Evolutionary conservation across 1,284 basidiomycete species (phyloP), one percentile per base, ranked within the genome.

Genomic region (Schizophyllum amplum): DNA sequence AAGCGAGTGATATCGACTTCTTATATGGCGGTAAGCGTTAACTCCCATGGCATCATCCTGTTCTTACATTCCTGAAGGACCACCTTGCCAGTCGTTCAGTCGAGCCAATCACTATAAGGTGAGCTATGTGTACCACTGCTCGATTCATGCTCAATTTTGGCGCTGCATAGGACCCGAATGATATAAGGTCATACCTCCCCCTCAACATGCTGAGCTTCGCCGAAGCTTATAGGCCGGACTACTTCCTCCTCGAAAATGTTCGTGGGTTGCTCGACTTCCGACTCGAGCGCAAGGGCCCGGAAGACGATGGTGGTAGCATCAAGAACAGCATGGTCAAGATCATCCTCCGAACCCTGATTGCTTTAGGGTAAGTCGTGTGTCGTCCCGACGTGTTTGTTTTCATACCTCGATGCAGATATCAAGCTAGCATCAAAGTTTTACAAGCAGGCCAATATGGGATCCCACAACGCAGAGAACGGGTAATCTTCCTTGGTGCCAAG

Each of bases 241-340:
- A 51, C 22, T 22, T 61, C n/a, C 55, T 62, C 4, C 7, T 62
- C 3, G 61, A 62, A n/a, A 62, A 62, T 24, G 61, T 62, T 5
- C n/a, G 53, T 4, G 59, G 61, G 0, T 23, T 62, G 1, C 23
- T 61, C 23, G 17, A 57, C 22, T 51, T 53, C 33, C 24, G 50
- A 4, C 53, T 59, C 1, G 53, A 26, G 22, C 7, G 24, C 42
- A 27, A 27, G 51, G 53, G 1, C 22, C 53, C 20, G 55, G 49
- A 46, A 15, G 20, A 47, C 51, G 23, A 6, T 11, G 11, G 13
- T 21, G 48, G 20, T 9, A 11, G 48, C 13, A 52, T 56, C 33
- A 24, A 51, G 26, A 33, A 33, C 15, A 49, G 23, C 5, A 56
- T 56, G 55, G 27, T 56, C 50, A 56, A 56, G 23, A 48, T 56